A percentile compares a stretch with the other conserved stretches of the same genome.
Conservation (phyloP, 1,139 yeast species). For the Geotrichum siamense region DNA sequence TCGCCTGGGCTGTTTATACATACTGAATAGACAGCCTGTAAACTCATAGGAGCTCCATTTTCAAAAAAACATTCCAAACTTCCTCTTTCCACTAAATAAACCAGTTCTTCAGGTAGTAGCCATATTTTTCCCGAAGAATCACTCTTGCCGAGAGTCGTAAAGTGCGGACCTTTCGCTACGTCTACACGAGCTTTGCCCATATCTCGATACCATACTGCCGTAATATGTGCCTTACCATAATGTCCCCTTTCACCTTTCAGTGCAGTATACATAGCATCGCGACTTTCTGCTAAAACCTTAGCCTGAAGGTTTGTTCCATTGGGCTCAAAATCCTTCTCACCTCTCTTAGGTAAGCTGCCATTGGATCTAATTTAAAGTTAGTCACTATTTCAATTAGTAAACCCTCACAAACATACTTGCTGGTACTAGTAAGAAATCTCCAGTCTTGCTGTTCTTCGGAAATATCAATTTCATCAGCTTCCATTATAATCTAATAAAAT, state of each 20-base stretch:
- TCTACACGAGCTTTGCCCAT: slow-evolving; percentile 43
- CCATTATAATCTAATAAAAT: slow-evolving; percentile 1
- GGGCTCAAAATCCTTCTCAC: slow-evolving; percentile 84
- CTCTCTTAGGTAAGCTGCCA: slow-evolving; percentile 50
- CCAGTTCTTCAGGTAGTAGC: slow-evolving; percentile 58
- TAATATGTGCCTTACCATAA: slow-evolving; percentile 34
- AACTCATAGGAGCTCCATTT: slow-evolving; percentile 44
- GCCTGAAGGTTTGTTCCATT: slow-evolving; percentile 64
- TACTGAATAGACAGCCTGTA: slow-evolving; percentile 59
- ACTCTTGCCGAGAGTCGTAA: slow-evolving; percentile 64
- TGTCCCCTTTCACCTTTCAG: slow-evolving; percentile 54
- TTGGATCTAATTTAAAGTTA: slow-evolving; percentile 25
- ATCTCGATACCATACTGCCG: slow-evolving; percentile 43
- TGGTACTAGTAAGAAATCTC: slow-evolving; percentile 38
- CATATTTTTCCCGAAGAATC: slow-evolving; percentile 44
- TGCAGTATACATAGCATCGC: slow-evolving; percentile 69
- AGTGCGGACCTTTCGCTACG: slow-evolving; percentile 63
- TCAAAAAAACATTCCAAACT: slow-evolving; percentile 51
- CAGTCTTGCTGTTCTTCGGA: slow-evolving; percentile 72
- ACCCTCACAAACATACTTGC: slow-evolving; percentile 16
- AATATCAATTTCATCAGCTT: slow-evolving; percentile 29
- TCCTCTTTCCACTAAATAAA: slow-evolving; percentile 81
- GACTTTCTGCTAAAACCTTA: slow-evolving; percentile 46
- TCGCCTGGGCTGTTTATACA: slow-evolving; percentile 42
- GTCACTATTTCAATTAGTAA: too few species aligned